Evolutionary conservation across 176 grass and related monocot species (phyloP), one percentile per base, ranked within the genome.

Genomic region (Rhynchospora pubera): DNA sequence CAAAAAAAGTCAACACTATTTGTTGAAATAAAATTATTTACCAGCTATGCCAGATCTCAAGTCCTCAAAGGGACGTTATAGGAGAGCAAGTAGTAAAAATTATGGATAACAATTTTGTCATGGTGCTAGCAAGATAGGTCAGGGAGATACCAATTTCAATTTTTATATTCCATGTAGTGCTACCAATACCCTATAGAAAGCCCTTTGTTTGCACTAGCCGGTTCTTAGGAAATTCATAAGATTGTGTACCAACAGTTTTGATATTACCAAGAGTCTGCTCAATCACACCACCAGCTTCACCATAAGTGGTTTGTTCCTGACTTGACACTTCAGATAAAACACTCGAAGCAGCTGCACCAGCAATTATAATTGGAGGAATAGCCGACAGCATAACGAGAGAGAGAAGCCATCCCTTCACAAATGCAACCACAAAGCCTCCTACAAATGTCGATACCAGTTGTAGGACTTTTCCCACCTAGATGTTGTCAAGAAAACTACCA

Each of bases 381-480:
- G 30, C 84, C 26, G 93, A 86, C 76, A 97, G 62, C 91, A 97
- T 88, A 64, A 97, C 94, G 32, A 97, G 87, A 58, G 89, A 83
- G 72, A 97, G 89, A 82, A 90, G 91, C 91, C 94, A 97, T 82
- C 94, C 94, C 83, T 79, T 91, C 16, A 85, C 44, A 76, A 93
- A 97, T 74, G 91, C 94, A 72, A 97, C 44, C 2, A 90, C 65
- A 8, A 97, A 97, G 16, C 94, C 91, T 58, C 94, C 91, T 14
- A 93, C 6, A 64, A 97, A 97, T 21, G 89, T 90, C 59, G 91
- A 43, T 13, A 86, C 48, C 39, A 97, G 86, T 30, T 97, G 91
- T 86, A 88, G 72, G 65, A 97, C 93, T 78, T 97, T 97, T 47
- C 94, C 91, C 26, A 93, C 94, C 94, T 97, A 82, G 47, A 89